Evolutionary conservation across 2,329 filamentous ascomycete species (phyloP).

Genomic region (Metarhizium robertsii): DNA sequence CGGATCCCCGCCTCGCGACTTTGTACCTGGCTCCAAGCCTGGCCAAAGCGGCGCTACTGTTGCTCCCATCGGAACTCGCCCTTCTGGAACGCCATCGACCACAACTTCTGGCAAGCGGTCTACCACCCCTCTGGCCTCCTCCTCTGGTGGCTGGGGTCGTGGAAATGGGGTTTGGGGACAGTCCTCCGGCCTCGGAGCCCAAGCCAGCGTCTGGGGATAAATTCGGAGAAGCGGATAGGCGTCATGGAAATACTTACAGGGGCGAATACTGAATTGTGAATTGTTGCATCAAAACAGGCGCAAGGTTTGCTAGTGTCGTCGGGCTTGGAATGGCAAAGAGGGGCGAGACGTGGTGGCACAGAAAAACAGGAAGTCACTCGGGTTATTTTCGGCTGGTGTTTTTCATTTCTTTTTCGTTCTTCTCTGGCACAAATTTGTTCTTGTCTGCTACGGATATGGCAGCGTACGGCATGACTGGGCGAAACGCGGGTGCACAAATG

Average conservation of each 20-base stretch:
- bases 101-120: constrained; percentile 60
- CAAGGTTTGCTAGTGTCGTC: constrained; percentile 7
- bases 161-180: constrained; percentile 79
- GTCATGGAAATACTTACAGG: not conserved
- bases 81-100: constrained; percentile 46
- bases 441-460: constrained; percentile 5
- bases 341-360: constrained; percentile 14
- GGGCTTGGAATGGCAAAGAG: not conserved
- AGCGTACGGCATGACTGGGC: constrained; percentile 11
- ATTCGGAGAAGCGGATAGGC: not conserved
- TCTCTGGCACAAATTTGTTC: constrained; percentile 4
- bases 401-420: constrained; percentile 3
- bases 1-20: constrained; percentile 65
- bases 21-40: constrained; percentile 43
- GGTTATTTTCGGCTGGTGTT: constrained; percentile 6
- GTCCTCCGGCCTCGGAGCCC: constrained; percentile 71
- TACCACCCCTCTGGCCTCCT: constrained; percentile 86
- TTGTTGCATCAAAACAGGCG: constrained; percentile 4
- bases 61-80: constrained; percentile 88
- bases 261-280: not conserved
- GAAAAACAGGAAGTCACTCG: constrained; percentile 5
- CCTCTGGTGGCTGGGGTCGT: constrained; percentile 75
- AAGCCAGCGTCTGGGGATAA: constrained; percentile 91
- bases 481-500: constrained; percentile 11
- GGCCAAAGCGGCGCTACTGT: constrained; percentile 54